These are phyloP conservation scores for Yamadazyma sp. DNA, from an alignment of 1,139 yeast genomes.

Conservation along the genomic window DNA sequence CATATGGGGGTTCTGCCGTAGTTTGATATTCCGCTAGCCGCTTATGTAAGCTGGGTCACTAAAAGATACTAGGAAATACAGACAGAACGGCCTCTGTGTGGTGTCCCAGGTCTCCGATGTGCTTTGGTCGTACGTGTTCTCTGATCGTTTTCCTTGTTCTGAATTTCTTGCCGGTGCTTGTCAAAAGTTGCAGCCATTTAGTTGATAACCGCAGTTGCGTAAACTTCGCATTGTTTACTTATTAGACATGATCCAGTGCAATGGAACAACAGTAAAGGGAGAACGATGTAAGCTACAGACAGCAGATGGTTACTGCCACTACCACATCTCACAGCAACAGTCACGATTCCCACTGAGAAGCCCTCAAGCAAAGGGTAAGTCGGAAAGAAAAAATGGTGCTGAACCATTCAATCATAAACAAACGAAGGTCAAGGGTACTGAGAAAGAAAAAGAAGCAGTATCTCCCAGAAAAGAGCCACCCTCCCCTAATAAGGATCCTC, in stretches of 20 bases:
- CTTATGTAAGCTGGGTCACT: too few species aligned
- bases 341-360: background rate
- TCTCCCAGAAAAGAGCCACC: background rate
- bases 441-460: background rate
- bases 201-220: background rate
- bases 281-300: constrained; percentile 27
- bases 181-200: constrained; percentile 1
- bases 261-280: constrained; percentile 33
- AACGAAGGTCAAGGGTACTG: background rate
- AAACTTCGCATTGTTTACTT: constrained; percentile 1
- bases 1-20: too few species aligned
- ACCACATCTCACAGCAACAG: constrained; percentile 18
- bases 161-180: too few species aligned
- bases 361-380: background rate
- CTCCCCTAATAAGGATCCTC: background rate
- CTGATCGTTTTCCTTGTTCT: too few species aligned
- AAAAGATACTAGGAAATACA: too few species aligned
- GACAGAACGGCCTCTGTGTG: too few species aligned
- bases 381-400: background rate
- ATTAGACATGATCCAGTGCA: constrained; percentile 22
- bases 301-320: constrained; percentile 25
- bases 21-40: too few species aligned
- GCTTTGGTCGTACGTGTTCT: too few species aligned
- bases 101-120: too few species aligned
- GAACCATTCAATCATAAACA: background rate